Conservation (phyloP, 2,329 filamentous ascomycete genomes). For the Penicillium sp. region DNA sequence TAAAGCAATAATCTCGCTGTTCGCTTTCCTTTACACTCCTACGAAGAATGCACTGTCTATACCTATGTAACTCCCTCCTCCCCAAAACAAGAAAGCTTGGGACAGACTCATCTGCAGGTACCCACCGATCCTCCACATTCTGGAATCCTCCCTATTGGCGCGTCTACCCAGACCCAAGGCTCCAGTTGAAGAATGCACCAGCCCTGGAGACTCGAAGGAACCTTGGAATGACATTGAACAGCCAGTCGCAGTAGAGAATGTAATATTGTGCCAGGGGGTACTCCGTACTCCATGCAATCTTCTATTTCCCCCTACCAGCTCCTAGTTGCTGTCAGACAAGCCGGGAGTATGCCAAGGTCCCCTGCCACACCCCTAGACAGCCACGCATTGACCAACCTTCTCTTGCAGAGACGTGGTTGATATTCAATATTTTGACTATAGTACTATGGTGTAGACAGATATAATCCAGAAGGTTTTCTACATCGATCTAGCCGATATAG, state of each 20-base stretch:
- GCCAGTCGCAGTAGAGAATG: not conserved
- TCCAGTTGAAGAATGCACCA: not conserved
- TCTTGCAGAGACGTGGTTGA: not conserved
- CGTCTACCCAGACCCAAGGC: not conserved
- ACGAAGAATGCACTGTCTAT: not conserved
- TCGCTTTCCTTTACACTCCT: not conserved
- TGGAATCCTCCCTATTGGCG: conserved; percentile 3
- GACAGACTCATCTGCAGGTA: not conserved
- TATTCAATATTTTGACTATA: not conserved
- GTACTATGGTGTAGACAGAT: too few species aligned
- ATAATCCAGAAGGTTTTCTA: not conserved
- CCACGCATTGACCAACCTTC: not conserved
- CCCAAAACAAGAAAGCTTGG: not conserved
- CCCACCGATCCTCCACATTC: not conserved
- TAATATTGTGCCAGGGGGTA: too few species aligned
- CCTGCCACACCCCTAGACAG: not conserved
- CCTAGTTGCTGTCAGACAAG: not conserved
- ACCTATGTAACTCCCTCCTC: not conserved
- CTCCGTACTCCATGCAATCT: not conserved
- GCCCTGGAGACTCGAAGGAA: too few species aligned
- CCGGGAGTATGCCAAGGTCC: not conserved
- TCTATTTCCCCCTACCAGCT: not conserved
- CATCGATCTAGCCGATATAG: not conserved
- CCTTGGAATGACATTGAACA: not conserved
- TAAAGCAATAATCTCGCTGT: not conserved